phyloP scores from a whole-genome alignment of 2,329 filamentous ascomycete species.

The Exutisphaerella laricina region DNA sequence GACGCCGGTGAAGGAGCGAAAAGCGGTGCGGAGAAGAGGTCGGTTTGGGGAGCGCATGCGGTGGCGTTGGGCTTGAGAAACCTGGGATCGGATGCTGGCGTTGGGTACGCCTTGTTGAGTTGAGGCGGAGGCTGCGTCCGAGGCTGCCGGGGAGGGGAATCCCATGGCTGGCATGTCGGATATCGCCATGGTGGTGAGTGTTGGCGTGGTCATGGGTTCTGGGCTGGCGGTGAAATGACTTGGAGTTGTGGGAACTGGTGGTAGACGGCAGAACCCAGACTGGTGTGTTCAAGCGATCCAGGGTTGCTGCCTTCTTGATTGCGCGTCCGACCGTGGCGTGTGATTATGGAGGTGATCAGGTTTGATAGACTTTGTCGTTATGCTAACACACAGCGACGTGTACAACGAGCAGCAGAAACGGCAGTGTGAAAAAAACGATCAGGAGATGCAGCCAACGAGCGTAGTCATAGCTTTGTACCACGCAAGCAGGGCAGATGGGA shows the following conservation, averaged over 20 bases:
- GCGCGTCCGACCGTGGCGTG: neutral
- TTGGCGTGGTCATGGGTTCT: slow-evolving; percentile 18
- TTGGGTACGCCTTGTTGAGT: slow-evolving; percentile 20
- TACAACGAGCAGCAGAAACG: neutral
- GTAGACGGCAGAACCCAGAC: slow-evolving; percentile 30
- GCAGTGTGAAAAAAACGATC: neutral
- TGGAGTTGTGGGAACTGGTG: slow-evolving; percentile 18
- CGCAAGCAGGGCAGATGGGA: slow-evolving; percentile 19
- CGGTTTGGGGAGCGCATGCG: slow-evolving; percentile 25
- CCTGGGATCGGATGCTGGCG: neutral
- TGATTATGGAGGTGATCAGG: neutral
- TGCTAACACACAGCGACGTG: neutral
- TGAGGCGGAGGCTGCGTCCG: slow-evolving; percentile 22
- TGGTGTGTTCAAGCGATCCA: slow-evolving; percentile 29
- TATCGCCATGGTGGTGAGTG: slow-evolving; percentile 12
- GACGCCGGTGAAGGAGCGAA: slow-evolving; percentile 38
- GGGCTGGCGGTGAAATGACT: slow-evolving; percentile 8
- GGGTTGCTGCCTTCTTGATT: slow-evolving; percentile 13
- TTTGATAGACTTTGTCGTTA: neutral
- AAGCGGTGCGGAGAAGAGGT: slow-evolving; percentile 34
- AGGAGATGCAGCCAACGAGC: neutral
- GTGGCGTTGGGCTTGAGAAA: slow-evolving; percentile 9
- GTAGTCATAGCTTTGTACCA: slow-evolving; percentile 9
- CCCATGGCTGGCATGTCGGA: slow-evolving; percentile 25
- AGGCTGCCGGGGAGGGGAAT: slow-evolving; percentile 26